Evolutionary conservation across 1,139 yeast genomes (phyloP), one percentile per base, ranked within the genome.

Genomic region (Torulaspora pretoriensis): DNA sequence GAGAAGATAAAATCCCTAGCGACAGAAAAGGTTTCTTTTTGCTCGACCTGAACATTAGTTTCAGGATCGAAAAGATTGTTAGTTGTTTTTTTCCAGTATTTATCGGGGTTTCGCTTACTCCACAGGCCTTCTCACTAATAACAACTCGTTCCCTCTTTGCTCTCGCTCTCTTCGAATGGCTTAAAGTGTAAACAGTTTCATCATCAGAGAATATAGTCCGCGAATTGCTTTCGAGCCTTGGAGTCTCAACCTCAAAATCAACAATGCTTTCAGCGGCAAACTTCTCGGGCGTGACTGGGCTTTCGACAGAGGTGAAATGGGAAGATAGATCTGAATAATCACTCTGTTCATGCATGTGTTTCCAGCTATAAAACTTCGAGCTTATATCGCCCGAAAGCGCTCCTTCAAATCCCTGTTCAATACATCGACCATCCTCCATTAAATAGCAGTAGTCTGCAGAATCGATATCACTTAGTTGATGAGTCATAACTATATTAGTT

Each of bases 401-500:
- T 7, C 51, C 43, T 43, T 74, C 68, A 2, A 43, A 41, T 0
- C 84, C 86, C 8, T 48, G 46, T 47, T 73, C 77, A 3, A 65
- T 64, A 0, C 84, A 70, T 6, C 46, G 37, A 0, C 96, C 96
- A 33, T 73, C 62, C 32, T 80, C 77, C 63, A 90, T 64, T 9
- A 81, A 54, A 38, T 76, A 70, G 0, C 87, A 78, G 45, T 68
- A 65, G 57, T 86, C 94, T 17, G 71, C 65, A 1, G 67, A 58
- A 0, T 67, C 63, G 16, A 90, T 81, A 35, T 78, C 80, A 8
- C 70, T 60, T 22, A 78, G 65, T 39, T 89, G 90, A 61, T 92
- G 98, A 0, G 97, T 85, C 34, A 92, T 74, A 3, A 87, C 68
- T 9, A 92, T 73, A 0, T 97, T 89, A 0, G 96, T 85, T 52